A percentile compares a stretch with the other conserved stretches of the same genome.
These are phyloP conservation scores for Gossypium davidsonii DNA, from an alignment of 441 rosid genomes.

Conservation along the genomic window DNA sequence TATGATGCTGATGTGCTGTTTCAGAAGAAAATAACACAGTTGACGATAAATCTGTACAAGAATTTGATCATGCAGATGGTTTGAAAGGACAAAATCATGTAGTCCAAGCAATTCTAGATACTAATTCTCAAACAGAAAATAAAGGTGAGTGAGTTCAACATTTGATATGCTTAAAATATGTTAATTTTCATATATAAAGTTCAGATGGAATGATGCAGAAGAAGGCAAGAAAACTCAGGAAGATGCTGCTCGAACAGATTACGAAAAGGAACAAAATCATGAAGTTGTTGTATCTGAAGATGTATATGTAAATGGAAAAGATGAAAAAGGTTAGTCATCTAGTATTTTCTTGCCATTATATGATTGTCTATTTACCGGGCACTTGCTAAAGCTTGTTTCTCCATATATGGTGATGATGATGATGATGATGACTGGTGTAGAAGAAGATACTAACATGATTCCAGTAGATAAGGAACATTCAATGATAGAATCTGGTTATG, in stretches of 20 bases:
- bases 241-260: slow-evolving; percentile 5
- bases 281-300: not conserved
- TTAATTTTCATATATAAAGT: not conserved
- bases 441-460: slow-evolving; percentile 16
- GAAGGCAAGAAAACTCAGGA: slow-evolving; percentile 16
- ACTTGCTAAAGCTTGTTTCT: not conserved
- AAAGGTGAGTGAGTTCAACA: slow-evolving; percentile 6
- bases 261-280: not conserved
- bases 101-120: slow-evolving; percentile 19
- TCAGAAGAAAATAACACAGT: slow-evolving; percentile 27
- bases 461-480: slow-evolving; percentile 14
- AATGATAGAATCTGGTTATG: slow-evolving; percentile 16
- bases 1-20: slow-evolving; percentile 3
- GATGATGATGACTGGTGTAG: slow-evolving; percentile 19
- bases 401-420: not conserved
- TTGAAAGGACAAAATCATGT: slow-evolving; percentile 12
- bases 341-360: not conserved
- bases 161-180: not conserved
- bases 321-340: slow-evolving; percentile 14
- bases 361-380: not conserved
- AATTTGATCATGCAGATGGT: not conserved
- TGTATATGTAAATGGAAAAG: not conserved
- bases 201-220: slow-evolving; percentile 7
- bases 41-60: slow-evolving; percentile 9
- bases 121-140: not conserved